Evolutionary conservation across 192 early-diverging fungal genomes (phyloP).

Genomic region (Paraglomus brasilianum): DNA sequence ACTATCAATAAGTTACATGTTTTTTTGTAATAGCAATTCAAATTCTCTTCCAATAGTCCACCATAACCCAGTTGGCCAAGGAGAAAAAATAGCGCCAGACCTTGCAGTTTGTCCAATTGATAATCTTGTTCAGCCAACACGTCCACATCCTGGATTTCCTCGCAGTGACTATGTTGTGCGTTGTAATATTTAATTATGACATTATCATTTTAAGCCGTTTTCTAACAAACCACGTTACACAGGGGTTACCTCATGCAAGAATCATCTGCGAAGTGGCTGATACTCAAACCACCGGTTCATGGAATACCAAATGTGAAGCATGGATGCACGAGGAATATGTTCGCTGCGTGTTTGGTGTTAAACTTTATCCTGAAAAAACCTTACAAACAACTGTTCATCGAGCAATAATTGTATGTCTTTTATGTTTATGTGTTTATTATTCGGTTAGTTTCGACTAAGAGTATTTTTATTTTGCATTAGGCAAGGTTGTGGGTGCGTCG

Average conservation of each 20-base stretch:
- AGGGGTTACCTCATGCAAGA: slow-evolving; percentile 13
- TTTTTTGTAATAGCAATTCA: slow-evolving; percentile 13
- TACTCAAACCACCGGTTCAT: not conserved
- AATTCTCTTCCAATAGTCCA: slow-evolving; percentile 12
- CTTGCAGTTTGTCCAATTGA: not conserved
- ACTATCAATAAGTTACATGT: not conserved
- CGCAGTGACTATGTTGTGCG: not conserved
- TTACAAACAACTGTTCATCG: not conserved
- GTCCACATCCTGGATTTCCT: slow-evolving; percentile 9
- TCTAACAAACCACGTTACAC: slow-evolving; percentile 1
- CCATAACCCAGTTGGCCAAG: slow-evolving; percentile 8
- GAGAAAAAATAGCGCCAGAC: slow-evolving; percentile 14
- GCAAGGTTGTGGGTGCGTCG: slow-evolving; percentile 4
- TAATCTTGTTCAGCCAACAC: not conserved
- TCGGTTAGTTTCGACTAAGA: not conserved
- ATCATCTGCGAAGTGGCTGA: not conserved
- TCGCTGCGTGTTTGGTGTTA: slow-evolving; percentile 18
- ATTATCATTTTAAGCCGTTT: not conserved
- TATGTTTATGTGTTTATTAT: not conserved
- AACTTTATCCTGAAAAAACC: slow-evolving; percentile 2
- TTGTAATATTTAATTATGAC: not conserved
- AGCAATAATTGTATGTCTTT: slow-evolving; percentile 26
- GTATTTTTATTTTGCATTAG: not conserved
- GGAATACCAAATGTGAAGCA: slow-evolving; percentile 8
- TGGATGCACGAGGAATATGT: slow-evolving; percentile 15